Evolutionary conservation across 768 basidiomycete genomes (phyloP), one percentile per base, ranked within the genome.

Genomic region (Lactifluus volemus): DNA sequence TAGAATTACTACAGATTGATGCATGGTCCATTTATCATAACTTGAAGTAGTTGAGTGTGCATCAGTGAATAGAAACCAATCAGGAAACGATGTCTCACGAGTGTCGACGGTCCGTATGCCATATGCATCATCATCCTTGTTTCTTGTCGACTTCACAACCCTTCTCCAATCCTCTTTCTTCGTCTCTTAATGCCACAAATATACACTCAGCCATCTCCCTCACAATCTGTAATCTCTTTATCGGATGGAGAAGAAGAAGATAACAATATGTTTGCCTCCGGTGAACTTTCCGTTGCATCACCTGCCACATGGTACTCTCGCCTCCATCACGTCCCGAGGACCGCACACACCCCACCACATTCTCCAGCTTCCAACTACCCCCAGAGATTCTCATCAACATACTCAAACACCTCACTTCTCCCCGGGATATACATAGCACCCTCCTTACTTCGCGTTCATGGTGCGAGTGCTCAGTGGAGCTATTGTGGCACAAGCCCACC

Each of bases 391-490:
- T 98, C 69, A 89, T 97, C 15, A 88, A 96, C 70, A 89, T 98
- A 69, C 81, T 99, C 67, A 89, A 87, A 65, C 84, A 93, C 67
- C 79, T 99, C 12, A 82, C 87, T 66, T 79, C 83, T 0, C 76
- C 86, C 34, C 78, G 80, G 61, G 90, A 96, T 72, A 80, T 98
- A 50, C 82, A 87, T 64, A 77, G 79, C 65, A 80, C 83, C 44
- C 79, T 95, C 62, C 84, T 87, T 59, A 94, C 98, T 30, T 93
- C 86, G 19, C 85, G 91, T 59, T 80, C 84, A 30, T 99, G 96
- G 94, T 98, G 93, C 78, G 88, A 95, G 70, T 97, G 93, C 73
- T 85, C 92, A 34, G 93, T 95, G 47, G 92, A 98, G 72, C 81
- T 98, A 21, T 79, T 98, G 25, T 99, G 95, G 95, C 88, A 93